A percentile compares a stretch with the other conserved stretches of the same genome.
Evolutionary conservation across 768 basidiomycete genomes (phyloP).

Genomic region (Pulveroboletus sp.): DNA sequence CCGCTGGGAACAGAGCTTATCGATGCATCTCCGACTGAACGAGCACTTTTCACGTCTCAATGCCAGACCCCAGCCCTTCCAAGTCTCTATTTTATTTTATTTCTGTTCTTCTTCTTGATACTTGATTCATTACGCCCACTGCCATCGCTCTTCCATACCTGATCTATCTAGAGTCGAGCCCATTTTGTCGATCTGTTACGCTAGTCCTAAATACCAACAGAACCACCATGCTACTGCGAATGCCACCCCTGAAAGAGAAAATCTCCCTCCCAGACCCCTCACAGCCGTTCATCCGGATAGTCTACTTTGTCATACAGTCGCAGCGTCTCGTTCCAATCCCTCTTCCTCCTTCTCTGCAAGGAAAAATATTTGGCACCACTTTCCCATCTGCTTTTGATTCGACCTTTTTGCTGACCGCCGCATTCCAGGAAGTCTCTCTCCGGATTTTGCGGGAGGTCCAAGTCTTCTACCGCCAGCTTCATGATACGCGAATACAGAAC

Average conservation of each 20-base stretch:
- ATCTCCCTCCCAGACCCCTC: background rate
- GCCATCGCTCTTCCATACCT: conserved; percentile 8
- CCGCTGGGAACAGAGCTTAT: conserved; percentile 72
- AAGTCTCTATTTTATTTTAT: background rate
- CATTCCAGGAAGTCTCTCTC: conserved; percentile 56
- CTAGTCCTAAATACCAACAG: background rate
- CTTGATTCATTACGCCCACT: background rate
- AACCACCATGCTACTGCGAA: background rate
- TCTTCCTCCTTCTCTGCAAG: conserved; percentile 68
- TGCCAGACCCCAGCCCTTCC: background rate
- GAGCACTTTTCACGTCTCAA: too few species aligned
- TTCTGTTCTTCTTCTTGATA: background rate
- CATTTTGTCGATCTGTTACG: background rate
- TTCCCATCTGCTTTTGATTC: conserved; percentile 62
- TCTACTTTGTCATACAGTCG: conserved; percentile 79
- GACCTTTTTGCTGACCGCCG: conserved; percentile 67
- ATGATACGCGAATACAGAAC: conserved; percentile 63
- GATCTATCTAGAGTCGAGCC: background rate
- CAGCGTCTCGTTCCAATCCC: conserved; percentile 87
- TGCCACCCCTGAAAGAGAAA: background rate
- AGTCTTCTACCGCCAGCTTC: conserved; percentile 50
- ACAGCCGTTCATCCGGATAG: conserved; percentile 55
- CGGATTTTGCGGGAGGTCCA: conserved; percentile 65
- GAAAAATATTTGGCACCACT: conserved; percentile 75
- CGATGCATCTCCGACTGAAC: conserved; percentile 29